These are phyloP conservation scores for Aspergillus sergii DNA, from an alignment of 2,329 filamentous ascomycete species.

Conservation along the genomic window DNA sequence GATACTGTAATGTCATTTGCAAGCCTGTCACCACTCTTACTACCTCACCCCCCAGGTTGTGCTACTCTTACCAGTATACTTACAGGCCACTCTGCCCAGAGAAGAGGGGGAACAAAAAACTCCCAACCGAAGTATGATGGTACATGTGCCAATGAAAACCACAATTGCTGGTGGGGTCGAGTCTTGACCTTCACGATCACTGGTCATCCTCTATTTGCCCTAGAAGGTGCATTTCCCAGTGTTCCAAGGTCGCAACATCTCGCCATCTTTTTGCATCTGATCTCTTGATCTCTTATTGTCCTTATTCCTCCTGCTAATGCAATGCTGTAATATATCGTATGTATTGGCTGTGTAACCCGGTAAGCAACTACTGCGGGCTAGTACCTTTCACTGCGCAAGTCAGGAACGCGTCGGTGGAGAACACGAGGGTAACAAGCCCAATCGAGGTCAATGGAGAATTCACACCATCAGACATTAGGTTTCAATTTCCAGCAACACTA, in stretches of 20 bases:
- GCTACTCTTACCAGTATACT: not conserved
- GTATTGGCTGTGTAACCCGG: constrained; percentile 9
- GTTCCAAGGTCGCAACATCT: constrained; percentile 2
- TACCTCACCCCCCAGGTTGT: not conserved
- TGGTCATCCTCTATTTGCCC: not conserved
- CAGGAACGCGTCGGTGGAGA: constrained; percentile 35
- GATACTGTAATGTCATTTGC: constrained; percentile 11
- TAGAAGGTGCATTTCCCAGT: not conserved
- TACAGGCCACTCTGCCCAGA: not conserved
- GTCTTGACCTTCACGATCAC: constrained; percentile 4
- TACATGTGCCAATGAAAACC: constrained; percentile 14
- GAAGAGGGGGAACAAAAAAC: constrained; percentile 5
- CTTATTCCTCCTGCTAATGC: not conserved
- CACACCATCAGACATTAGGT: constrained; percentile 21
- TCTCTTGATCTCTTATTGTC: not conserved
- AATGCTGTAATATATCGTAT: constrained; percentile 4
- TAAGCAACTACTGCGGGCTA: constrained; percentile 10
- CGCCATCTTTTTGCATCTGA: constrained; percentile 2
- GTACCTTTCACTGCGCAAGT: constrained; percentile 23
- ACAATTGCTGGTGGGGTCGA: constrained; percentile 11
- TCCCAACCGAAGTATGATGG: constrained; percentile 14
- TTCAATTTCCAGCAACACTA: constrained; percentile 13
- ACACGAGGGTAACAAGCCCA: constrained; percentile 22
- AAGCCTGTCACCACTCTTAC: not conserved
- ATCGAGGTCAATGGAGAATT: constrained; percentile 16